phyloP scores from a whole-genome alignment of 139 green algal species.

The Picochlorum sp. region DNA sequence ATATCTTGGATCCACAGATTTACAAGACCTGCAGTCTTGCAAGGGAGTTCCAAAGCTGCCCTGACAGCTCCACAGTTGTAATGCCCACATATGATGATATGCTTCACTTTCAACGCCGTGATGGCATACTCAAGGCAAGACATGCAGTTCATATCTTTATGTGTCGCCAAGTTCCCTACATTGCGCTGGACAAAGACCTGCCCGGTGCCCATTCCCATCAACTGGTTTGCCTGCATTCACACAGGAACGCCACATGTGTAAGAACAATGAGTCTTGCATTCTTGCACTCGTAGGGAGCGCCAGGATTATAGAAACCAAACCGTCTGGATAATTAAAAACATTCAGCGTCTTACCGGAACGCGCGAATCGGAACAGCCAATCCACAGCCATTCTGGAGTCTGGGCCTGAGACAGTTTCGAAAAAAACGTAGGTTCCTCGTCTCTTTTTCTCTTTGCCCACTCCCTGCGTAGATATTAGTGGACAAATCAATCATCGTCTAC shows the following conservation, averaged over 20 bases:
- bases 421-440: conserved; percentile 37
- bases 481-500: neutral
- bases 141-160: conserved; percentile 67
- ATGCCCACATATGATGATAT: conserved; percentile 74
- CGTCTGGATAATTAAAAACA: neutral
- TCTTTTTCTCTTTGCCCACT: conserved; percentile 21
- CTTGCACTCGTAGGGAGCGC: neutral
- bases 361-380: conserved; percentile 69
- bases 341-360: conserved; percentile 19
- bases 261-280: neutral
- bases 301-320: neutral
- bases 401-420: conserved; percentile 20
- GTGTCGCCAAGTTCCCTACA: conserved; percentile 69
- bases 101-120: conserved; percentile 58
- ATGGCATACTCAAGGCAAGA: conserved; percentile 62
- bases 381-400: conserved; percentile 69
- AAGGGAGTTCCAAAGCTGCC: conserved; percentile 44
- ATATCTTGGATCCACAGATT: conserved; percentile 73
- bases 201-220: conserved; percentile 56
- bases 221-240: conserved; percentile 38
- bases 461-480: conserved; percentile 17
- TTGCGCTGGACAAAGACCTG: conserved; percentile 79
- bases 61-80: conserved; percentile 66
- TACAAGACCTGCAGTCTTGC: conserved; percentile 44
- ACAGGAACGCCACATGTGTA: conserved; percentile 8